These are phyloP conservation scores for Pleodorina starrii DNA, from an alignment of 139 green algal species.

Conservation along the genomic window DNA sequence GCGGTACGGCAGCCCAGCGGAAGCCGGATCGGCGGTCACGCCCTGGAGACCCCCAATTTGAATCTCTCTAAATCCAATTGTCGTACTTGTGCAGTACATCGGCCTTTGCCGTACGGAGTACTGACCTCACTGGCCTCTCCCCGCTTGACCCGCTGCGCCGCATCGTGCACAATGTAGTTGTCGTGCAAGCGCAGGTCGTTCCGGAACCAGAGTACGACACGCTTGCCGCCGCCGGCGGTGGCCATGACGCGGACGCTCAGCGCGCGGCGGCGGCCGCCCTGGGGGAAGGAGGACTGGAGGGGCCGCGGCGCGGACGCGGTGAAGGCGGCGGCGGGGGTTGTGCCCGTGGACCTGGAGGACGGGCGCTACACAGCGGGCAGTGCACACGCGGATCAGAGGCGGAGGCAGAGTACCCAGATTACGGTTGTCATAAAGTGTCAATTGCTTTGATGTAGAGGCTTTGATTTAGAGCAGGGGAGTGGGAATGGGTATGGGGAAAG, in stretches of 20 bases:
- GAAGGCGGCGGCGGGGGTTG: too few relatives aligned
- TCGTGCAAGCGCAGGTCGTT: conserved; percentile 93
- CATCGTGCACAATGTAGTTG: conserved; percentile 84
- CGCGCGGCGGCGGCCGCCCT: background rate
- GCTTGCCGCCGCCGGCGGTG: conserved; percentile 26
- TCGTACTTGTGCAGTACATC: too few relatives aligned
- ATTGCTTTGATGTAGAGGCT: background rate
- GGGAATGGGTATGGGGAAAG: background rate
- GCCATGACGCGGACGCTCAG: conserved; percentile 32
- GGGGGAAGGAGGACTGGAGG: background rate
- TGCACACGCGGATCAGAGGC: background rate
- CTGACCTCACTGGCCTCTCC: conserved; percentile 70
- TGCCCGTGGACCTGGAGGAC: background rate
- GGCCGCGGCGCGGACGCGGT: background rate
- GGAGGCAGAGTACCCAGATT: background rate
- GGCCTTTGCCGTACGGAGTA: too few relatives aligned
- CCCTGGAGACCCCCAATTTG: too few relatives aligned
- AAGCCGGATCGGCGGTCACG: too few relatives aligned
- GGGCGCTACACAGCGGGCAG: background rate
- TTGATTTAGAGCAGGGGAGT: background rate
- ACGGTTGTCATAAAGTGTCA: background rate
- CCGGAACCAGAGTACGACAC: conserved; percentile 91
- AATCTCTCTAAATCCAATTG: too few relatives aligned
- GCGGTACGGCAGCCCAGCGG: too few relatives aligned
- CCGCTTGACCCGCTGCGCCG: conserved; percentile 68